Evolutionary conservation across 2,329 filamentous ascomycete genomes (phyloP).

Genomic region (Bipolaris oryzae): DNA sequence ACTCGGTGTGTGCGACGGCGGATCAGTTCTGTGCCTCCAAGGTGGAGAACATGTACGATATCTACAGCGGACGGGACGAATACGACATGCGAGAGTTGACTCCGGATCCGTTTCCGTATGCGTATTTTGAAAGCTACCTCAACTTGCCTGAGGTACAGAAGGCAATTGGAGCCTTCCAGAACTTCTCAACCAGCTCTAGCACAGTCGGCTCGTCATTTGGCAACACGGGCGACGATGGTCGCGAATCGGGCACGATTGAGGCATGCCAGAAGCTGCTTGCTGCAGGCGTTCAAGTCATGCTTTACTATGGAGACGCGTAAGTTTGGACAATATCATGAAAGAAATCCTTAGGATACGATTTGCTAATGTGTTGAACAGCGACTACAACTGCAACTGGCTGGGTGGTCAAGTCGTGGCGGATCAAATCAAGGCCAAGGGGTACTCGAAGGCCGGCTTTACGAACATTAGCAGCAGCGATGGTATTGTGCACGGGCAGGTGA

Average conservation of each 20-base stretch:
- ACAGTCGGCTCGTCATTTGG: slow-evolving; percentile 54
- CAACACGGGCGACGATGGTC: slow-evolving; percentile 58
- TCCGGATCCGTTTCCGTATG: slow-evolving; percentile 64
- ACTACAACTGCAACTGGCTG: slow-evolving; percentile 57
- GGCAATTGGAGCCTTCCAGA: slow-evolving; percentile 66
- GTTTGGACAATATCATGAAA: slow-evolving; percentile 3
- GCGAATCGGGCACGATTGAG: slow-evolving; percentile 52
- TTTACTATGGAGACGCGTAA: slow-evolving; percentile 56
- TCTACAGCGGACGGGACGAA: slow-evolving; percentile 57
- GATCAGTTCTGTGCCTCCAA: slow-evolving; percentile 60
- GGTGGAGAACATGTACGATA: too few species aligned
- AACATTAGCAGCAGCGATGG: slow-evolving; percentile 54
- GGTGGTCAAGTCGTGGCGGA: slow-evolving; percentile 52
- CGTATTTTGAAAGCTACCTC: slow-evolving; percentile 63
- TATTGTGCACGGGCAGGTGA: slow-evolving; percentile 60
- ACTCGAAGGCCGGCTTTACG: slow-evolving; percentile 54
- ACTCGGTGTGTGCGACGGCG: slow-evolving; percentile 60
- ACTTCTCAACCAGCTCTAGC: slow-evolving; percentile 59
- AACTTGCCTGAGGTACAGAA: slow-evolving; percentile 60
- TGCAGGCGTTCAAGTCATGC: slow-evolving; percentile 50
- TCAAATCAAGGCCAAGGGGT: slow-evolving; percentile 52
- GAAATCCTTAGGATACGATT: background rate
- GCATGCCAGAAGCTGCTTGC: slow-evolving; percentile 49
- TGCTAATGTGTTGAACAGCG: slow-evolving; percentile 23
- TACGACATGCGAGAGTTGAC: slow-evolving; percentile 65